Base-by-base conservation (phyloP, 768 basidiomycete species). In the Rhodotorula taiwanensis region DNA sequence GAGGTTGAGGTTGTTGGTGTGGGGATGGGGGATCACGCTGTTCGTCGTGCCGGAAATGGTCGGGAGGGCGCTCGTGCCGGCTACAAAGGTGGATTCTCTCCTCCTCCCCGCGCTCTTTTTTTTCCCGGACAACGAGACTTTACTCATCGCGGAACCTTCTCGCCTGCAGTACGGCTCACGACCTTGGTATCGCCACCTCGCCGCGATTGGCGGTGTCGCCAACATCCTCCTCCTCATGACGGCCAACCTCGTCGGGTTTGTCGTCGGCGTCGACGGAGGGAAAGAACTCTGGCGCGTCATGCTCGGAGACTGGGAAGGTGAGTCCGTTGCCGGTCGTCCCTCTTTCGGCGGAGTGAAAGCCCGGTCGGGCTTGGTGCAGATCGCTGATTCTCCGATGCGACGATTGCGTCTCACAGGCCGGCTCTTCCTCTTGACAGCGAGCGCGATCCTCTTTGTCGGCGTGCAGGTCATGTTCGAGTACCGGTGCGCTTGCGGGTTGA, bases 381-480 rank as follows among this genome's bases (percentile, higher is more conserved):
- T 5, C 2, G 1, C n/a, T 27, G 23, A 39, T 39, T n/a, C 4
- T 18, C n/a, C 23, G 39, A 4, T 4, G 10, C 27, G 10, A 13
- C 30, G 28, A n/a, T n/a, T n/a, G 23, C 43, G 15, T 44, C 20
- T 5, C 34, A 60, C 66, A 89, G 89, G 88, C 10, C 60, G 86
- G 44, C 75, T 75, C 20, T 95, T 92, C 76, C 74, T 90, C 64
- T 52, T 81, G 1, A 73, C 80, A 8, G 83, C 84, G 0, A 81
- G 81, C 52, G 78, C 71, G 3, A 84, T 84, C 71, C 49, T 97
- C 18, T 98, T 93, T 72, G 80, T 89, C 27, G 89, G 81, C 4
- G 84, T 83, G 3, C 94, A 98, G 72, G 74, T 94, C 49, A 95
- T 97, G 94, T 90, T 98, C 63, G 94, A 98, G 72, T 98, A 98